Conservation (phyloP, 768 basidiomycete species). For the Amanita subjunquillea region DNA sequence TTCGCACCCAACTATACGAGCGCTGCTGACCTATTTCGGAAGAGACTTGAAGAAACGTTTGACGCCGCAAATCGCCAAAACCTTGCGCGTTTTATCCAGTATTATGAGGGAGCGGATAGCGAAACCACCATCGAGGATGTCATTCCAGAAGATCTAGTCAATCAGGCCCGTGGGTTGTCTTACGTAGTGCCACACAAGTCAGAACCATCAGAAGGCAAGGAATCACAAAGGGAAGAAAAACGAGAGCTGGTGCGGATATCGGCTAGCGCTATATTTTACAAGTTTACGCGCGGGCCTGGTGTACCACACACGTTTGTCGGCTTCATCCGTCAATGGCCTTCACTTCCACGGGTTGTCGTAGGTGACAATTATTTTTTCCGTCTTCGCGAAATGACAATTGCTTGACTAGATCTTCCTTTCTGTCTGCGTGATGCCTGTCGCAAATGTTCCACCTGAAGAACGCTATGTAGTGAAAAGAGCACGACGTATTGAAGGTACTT, state of each 20-base stretch:
- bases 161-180: slow-evolving; percentile 3
- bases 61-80: slow-evolving; percentile 45
- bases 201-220: slow-evolving; percentile 6
- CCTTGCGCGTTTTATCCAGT: slow-evolving; percentile 43
- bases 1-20: background rate
- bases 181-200: slow-evolving; percentile 9
- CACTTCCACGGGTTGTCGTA: slow-evolving; percentile 54
- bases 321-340: slow-evolving; percentile 60
- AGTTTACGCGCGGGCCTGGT: slow-evolving; percentile 39
- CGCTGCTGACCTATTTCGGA: background rate
- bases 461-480: slow-evolving; percentile 51
- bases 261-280: slow-evolving; percentile 49
- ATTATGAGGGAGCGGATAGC: slow-evolving; percentile 12
- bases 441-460: slow-evolving; percentile 37
- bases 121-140: slow-evolving; percentile 8
- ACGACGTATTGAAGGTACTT: slow-evolving; percentile 37
- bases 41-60: slow-evolving; percentile 51
- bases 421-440: slow-evolving; percentile 38
- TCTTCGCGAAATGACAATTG: background rate
- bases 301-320: slow-evolving; percentile 57
- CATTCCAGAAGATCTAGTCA: slow-evolving; percentile 7
- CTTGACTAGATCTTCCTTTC: slow-evolving; percentile 48
- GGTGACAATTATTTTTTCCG: slow-evolving; percentile 12
- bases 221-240: slow-evolving; percentile 12
- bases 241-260: slow-evolving; percentile 30